Percentiles rank a stretch among this genome's conserved stretches.
Evolutionary conservation across 2,329 filamentous ascomycete genomes (phyloP).

Genomic region (Alternaria incomplexa): DNA sequence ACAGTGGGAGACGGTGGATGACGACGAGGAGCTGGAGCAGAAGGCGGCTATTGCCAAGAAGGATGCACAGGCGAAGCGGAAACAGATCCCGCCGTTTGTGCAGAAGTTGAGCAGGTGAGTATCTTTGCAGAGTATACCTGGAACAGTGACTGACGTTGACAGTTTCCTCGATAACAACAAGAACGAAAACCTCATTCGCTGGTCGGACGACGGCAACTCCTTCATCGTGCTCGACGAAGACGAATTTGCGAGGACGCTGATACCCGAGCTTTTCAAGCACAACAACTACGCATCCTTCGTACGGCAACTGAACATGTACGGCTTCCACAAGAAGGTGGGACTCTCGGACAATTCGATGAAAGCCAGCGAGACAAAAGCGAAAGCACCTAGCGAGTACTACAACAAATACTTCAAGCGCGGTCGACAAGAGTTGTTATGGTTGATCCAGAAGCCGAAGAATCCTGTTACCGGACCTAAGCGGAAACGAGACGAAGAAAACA

Average conservation of each 20-base stretch:
- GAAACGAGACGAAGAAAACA: constrained; percentile 63
- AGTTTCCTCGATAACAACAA: constrained; percentile 94
- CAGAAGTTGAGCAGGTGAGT: constrained; percentile 95
- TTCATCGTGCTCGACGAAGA: constrained; percentile 98
- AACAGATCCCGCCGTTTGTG: constrained; percentile 96
- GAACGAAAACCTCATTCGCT: constrained; percentile 93
- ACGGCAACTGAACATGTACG: constrained; percentile 68
- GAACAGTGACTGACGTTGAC: constrained; percentile 18
- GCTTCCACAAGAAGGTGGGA: constrained; percentile 62
- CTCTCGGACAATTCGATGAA: constrained; percentile 98
- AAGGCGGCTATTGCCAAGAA: constrained; percentile 81
- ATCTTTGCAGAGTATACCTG: not conserved
- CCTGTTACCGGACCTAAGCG: constrained; percentile 58
- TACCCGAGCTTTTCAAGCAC: constrained; percentile 79
- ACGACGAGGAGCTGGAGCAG: constrained; percentile 80
- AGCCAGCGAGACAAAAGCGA: constrained; percentile 94
- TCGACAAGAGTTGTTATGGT: constrained; percentile 89
- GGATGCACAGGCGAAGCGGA: constrained; percentile 87
- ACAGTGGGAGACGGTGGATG: constrained; percentile 61
- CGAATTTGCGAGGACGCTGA: constrained; percentile 76
- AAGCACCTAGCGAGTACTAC: constrained; percentile 97
- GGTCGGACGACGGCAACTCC: constrained; percentile 95
- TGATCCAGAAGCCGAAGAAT: constrained; percentile 94
- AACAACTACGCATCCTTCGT: constrained; percentile 82
- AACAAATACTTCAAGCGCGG: constrained; percentile 96